Percentiles rank a stretch among this genome's conserved stretches.
Conservation (phyloP, 306 rosid genomes). For the Cucumis melo region DNA sequence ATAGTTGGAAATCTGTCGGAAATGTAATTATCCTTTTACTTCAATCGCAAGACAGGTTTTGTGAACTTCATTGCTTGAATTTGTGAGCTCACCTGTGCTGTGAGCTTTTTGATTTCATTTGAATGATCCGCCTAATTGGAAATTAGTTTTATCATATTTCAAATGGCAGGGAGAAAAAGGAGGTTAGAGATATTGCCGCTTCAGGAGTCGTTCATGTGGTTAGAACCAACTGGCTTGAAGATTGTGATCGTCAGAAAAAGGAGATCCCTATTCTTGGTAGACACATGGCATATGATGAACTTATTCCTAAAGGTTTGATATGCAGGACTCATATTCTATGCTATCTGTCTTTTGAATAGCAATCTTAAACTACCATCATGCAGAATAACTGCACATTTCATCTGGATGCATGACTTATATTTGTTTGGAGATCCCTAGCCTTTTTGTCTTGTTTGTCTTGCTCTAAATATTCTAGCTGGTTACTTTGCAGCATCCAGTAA, state of each 20-base stretch:
- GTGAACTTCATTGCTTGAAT: background rate
- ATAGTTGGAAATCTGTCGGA: slow-evolving; percentile 75
- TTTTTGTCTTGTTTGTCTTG: too few species aligned
- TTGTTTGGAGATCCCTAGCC: background rate
- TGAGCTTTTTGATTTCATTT: background rate
- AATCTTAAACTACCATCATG: background rate
- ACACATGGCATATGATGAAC: slow-evolving; percentile 61
- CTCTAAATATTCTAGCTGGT: too few species aligned
- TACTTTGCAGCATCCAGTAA: too few species aligned
- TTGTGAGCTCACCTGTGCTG: background rate
- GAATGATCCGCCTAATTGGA: background rate
- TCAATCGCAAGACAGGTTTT: background rate
- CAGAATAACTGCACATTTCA: background rate
- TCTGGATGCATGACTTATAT: background rate
- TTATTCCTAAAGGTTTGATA: slow-evolving; percentile 65
- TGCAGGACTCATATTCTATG: background rate
- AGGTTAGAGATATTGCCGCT: slow-evolving; percentile 71
- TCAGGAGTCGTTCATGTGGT: slow-evolving; percentile 62
- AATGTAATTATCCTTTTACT: slow-evolving; percentile 29
- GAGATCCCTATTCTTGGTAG: slow-evolving; percentile 52
- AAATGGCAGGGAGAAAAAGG: slow-evolving; percentile 65
- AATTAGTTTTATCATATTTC: background rate
- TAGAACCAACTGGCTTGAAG: slow-evolving; percentile 75
- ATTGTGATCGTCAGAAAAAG: slow-evolving; percentile 60
- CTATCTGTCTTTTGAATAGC: background rate